phyloP scores from a whole-genome alignment of 1,284 basidiomycete genomes.

The Cutaneotrichosporon sp. region DNA sequence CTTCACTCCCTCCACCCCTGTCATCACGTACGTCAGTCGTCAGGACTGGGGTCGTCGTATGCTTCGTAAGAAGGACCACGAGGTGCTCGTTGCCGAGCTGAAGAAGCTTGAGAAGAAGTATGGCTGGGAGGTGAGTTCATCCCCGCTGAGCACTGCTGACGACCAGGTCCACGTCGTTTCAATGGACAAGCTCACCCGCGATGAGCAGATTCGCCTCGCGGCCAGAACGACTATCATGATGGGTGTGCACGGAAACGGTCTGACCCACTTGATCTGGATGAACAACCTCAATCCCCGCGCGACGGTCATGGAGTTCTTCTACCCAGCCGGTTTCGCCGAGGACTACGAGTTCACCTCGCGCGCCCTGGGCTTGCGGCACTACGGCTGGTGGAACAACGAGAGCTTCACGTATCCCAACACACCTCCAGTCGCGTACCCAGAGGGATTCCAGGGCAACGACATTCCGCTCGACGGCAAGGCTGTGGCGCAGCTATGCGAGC shows the following conservation, averaged over 20 bases:
- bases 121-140: slow-evolving; percentile 61
- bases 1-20: slow-evolving; percentile 41
- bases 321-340: slow-evolving; percentile 61
- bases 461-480: slow-evolving; percentile 54
- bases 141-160: not conserved
- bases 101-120: slow-evolving; percentile 62
- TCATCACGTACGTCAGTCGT: slow-evolving; percentile 81
- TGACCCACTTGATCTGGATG: slow-evolving; percentile 74
- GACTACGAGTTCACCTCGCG: slow-evolving; percentile 64
- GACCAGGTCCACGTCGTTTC: slow-evolving; percentile 63
- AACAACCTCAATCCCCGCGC: slow-evolving; percentile 49
- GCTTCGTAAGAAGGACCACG: slow-evolving; percentile 47
- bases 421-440: slow-evolving; percentile 49
- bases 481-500: slow-evolving; percentile 44
- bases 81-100: slow-evolving; percentile 48
- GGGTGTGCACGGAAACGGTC: slow-evolving; percentile 71
- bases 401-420: slow-evolving; percentile 56
- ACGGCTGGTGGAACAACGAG: slow-evolving; percentile 71
- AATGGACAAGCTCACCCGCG: slow-evolving; percentile 70
- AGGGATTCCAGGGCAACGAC: slow-evolving; percentile 51
- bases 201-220: slow-evolving; percentile 70
- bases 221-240: slow-evolving; percentile 74
- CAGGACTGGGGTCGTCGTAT: slow-evolving; percentile 76
- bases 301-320: slow-evolving; percentile 60
- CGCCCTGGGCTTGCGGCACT: slow-evolving; percentile 68